Evolutionary conservation across 352 stramenopile genomes (phyloP).

Genomic region (Aphanomyces cochlioides): DNA sequence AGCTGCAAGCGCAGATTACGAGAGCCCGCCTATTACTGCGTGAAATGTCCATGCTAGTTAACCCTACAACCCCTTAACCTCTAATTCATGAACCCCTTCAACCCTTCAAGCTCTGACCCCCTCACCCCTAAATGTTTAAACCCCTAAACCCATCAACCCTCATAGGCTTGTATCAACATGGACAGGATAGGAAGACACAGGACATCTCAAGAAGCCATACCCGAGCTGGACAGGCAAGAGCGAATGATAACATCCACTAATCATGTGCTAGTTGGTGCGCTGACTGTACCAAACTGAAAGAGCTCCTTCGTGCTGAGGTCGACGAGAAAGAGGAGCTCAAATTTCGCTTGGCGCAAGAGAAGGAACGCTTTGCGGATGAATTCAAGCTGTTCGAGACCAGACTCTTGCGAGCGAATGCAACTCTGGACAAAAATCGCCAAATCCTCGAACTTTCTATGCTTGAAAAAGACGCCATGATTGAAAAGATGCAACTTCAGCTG

Average conservation of each 20-base stretch:
- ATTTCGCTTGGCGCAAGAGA: background rate
- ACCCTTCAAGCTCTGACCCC: no score
- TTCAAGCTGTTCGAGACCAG: slow-evolving; percentile 8
- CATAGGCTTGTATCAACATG: no score
- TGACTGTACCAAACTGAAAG: slow-evolving; percentile 6
- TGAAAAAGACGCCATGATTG: slow-evolving; percentile 19
- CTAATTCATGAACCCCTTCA: no score
- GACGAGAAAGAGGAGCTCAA: slow-evolving; percentile 7
- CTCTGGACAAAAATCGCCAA: slow-evolving; percentile 11
- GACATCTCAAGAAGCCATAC: no score
- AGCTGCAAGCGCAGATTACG: background rate
- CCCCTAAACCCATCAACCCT: no score
- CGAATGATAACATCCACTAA: no score
- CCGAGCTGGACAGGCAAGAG: no score
- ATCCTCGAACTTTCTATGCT: slow-evolving; percentile 1
- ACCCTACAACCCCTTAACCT: no score
- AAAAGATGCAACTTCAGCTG: slow-evolving; percentile 5
- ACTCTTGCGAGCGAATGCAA: slow-evolving; percentile 7
- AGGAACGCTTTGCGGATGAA: slow-evolving; percentile 10
- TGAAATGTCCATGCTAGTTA: slow-evolving; percentile 1
- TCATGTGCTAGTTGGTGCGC: no score
- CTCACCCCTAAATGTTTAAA: no score
- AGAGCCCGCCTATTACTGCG: background rate
- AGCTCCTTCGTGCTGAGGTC: background rate
- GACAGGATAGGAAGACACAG: no score